Base-by-base conservation (phyloP, 163 green algal species). In the Volvox carteri region DNA sequence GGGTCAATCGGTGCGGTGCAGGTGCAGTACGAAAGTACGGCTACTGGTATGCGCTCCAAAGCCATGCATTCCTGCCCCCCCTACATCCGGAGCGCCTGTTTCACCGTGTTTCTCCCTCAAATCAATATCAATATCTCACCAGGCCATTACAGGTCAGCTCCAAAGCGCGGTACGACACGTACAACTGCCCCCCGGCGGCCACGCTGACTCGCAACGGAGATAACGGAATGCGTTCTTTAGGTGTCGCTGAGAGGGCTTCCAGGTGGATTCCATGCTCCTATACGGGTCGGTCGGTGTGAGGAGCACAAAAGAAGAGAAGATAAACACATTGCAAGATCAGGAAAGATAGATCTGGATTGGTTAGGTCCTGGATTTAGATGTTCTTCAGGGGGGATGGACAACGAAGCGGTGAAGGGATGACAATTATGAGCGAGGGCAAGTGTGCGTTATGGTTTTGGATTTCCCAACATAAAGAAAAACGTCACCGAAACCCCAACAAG, bases 141-240 rank as follows among this genome's bases (percentile, higher is more conserved):
- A 95, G 50, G 48, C 95, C 94, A 56, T 96, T 96, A 89, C 96
- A 98, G 3, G 92, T 93, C 9, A 98, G 87, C 85, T 97, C 90
- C 37, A 98, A 83, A 41, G 73, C 86, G 28, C 84, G 78, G 39
- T 91, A 88, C 21, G 74, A 46, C 7, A 88, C 78, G 60, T 72
- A 37, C 60, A 3, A 28, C 37, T 65, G 60, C 23, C 2, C 65
- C 12, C 30, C 21, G 5, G 30, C 76, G 85, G 28, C 21, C 18
- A 11, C 6, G 44, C 8, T 12, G 5, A 35, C 21, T n/a, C 42
- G 25, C 48, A 65, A 33, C 1, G 37, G 7, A 18, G 76, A 0
- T n/a, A 35, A 25, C 8, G 72, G 72, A 2, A 60, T 28, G 14
- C 46, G 30, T 25, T 1, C 9, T 18, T 23, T n/a, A n/a, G 42